A percentile compares a stretch with the other conserved stretches of the same genome.
Conservation (phyloP, 2,329 filamentous ascomycete species). For the Scedosporium aurantiacum region DNA sequence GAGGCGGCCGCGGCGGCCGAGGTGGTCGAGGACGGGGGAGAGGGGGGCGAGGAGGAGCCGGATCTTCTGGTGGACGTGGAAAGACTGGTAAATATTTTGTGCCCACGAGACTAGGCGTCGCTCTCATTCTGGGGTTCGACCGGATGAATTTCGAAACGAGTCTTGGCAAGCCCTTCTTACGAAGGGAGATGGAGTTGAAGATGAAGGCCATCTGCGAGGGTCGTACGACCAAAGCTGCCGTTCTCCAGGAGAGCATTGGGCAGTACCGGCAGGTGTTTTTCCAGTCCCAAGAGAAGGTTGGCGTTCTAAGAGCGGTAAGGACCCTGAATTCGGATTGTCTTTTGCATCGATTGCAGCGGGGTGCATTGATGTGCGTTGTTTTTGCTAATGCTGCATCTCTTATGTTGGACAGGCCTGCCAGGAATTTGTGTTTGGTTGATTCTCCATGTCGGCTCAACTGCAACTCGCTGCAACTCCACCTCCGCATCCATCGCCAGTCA, state of each 20-base stretch:
- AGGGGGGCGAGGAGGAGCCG: conserved; percentile 28
- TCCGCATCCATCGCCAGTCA: too few relatives aligned
- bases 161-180: conserved; percentile 86
- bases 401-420: conserved; percentile 21
- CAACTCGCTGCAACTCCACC: neutral
- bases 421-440: conserved; percentile 23
- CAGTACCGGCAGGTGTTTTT: conserved; percentile 82
- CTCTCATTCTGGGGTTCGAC: conserved; percentile 89
- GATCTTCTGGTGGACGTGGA: conserved; percentile 30
- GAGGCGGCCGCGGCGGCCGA: conserved; percentile 24
- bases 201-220: conserved; percentile 97
- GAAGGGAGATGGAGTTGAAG: conserved; percentile 94
- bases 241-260: conserved; percentile 72
- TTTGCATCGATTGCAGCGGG: neutral
- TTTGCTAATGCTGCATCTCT: neutral
- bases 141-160: conserved; percentile 87
- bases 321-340: neutral
- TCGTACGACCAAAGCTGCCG: conserved; percentile 57
- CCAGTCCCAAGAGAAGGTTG: conserved; percentile 67
- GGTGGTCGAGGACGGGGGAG: conserved; percentile 37
- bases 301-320: conserved; percentile 52
- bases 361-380: neutral
- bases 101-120: conserved; percentile 81
- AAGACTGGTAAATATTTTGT: conserved; percentile 72
- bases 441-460: neutral